Base-by-base conservation (phyloP, 345 rosid species). In the Kandelia obovata region DNA sequence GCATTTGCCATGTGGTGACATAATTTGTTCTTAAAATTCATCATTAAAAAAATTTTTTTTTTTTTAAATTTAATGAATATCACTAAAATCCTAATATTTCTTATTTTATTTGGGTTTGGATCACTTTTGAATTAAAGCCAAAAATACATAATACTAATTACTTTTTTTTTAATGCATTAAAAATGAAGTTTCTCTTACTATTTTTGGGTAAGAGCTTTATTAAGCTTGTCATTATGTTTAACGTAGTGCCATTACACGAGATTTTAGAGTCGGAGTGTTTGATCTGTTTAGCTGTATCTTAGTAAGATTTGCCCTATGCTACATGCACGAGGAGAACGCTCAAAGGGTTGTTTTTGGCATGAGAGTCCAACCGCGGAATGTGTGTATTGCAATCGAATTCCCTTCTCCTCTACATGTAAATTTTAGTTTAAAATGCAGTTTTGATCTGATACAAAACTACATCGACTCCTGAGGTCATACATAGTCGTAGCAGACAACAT, bases 341-440 rank as follows among this genome's bases (percentile, higher is more conserved):
- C 13, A 63, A 53, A 62, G 53, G 37, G n/a, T 32, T n/a, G 32
- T 37, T 52, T 26, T 62, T 62, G 74, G 61, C 62, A 34, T 25
- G 30, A 69, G 61, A 37, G 51, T 35, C 19, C 26, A 53, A 21
- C 35, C 17, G 52, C 2, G 1, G 23, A 37, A 34, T 2, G 11
- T 39, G 11, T 39, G 46, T 51, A 23, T 27, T 9, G 20, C 26
- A 39, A 35, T 39, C 56, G 23, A 61, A 7, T 6, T 3, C 32
- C 23, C 39, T 26, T 26, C 13, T 21, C 62, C 55, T 56, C 64
- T 56, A 26, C 32, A 2, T n/a, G 46, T 35, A 61, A 65, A 56
- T 61, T 15, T 61, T 9, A 52, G 30, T 15, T n/a, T 2, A 7
- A 43, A 37, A 57, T 2, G 26, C 7, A 1, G 9, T 34, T 3